Conservation (phyloP, 2,329 filamentous ascomycete species). For the Fusarium scirpi region DNA sequence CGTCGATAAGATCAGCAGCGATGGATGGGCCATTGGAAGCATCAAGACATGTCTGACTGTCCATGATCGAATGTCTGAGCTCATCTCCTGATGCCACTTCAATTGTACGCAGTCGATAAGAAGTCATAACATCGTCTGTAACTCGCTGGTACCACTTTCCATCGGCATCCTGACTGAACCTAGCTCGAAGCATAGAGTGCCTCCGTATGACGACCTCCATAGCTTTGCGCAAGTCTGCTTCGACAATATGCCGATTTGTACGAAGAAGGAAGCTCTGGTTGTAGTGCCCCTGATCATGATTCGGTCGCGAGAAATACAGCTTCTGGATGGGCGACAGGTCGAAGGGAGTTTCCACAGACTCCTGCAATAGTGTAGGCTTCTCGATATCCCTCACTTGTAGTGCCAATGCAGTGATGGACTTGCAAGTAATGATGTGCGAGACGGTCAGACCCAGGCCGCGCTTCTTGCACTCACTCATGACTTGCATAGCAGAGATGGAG, state of each 20-base stretch:
- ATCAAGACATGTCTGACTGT: conserved; percentile 35
- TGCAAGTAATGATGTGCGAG: conserved; percentile 46
- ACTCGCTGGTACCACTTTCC: conserved; percentile 33
- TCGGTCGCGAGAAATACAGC: conserved; percentile 33
- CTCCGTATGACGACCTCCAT: conserved; percentile 15
- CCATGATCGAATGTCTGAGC: background rate
- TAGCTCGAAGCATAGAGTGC: conserved; percentile 40
- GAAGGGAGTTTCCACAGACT: conserved; percentile 11
- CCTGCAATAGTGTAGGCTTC: background rate
- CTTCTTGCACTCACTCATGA: conserved; percentile 53
- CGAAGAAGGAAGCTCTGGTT: conserved; percentile 42
- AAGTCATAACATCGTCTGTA: conserved; percentile 1
- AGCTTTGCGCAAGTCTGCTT: conserved; percentile 14
- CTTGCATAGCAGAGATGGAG: conserved; percentile 57
- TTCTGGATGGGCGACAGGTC: conserved; percentile 38
- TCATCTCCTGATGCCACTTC: background rate
- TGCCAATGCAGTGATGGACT: conserved; percentile 39
- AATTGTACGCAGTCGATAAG: conserved; percentile 24
- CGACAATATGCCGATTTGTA: conserved; percentile 1
- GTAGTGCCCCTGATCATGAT: conserved; percentile 32
- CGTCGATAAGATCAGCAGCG: conserved; percentile 27
- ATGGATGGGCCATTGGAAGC: conserved; percentile 13
- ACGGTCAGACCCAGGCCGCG: conserved; percentile 46
- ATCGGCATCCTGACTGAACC: background rate
- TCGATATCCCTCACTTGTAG: conserved; percentile 25